Conservation (phyloP, 2,329 filamentous ascomycete species). For the Claviceps pazoutovae region DNA sequence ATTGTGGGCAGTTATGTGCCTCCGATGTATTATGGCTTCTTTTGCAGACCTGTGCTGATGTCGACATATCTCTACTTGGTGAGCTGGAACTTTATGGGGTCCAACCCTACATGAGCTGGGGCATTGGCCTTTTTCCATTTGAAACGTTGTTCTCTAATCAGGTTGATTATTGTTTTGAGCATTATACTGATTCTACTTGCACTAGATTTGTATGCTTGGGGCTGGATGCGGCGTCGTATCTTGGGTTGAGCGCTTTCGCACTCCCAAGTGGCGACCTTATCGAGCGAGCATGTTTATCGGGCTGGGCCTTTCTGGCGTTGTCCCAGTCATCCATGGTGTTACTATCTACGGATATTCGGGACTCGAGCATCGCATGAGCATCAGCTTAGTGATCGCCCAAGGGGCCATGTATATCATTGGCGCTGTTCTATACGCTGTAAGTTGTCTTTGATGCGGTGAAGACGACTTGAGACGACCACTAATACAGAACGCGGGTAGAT, state of each 20-base stretch:
- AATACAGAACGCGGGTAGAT: slow-evolving; percentile 27
- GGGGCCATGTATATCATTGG: slow-evolving; percentile 76
- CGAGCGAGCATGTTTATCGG: slow-evolving; percentile 80
- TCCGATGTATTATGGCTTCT: slow-evolving; percentile 76
- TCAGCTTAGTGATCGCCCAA: slow-evolving; percentile 68
- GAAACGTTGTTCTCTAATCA: no score
- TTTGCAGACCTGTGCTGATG: slow-evolving; percentile 51
- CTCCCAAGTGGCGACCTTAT: slow-evolving; percentile 70
- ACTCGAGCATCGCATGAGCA: slow-evolving; percentile 59
- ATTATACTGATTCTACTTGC: not conserved
- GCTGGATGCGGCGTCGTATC: slow-evolving; percentile 64
- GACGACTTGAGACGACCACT: not conserved
- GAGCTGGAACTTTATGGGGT: slow-evolving; percentile 16
- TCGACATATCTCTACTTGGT: slow-evolving; percentile 64
- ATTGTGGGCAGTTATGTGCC: slow-evolving; percentile 90
- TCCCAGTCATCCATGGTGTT: slow-evolving; percentile 71
- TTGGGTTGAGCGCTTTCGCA: slow-evolving; percentile 70
- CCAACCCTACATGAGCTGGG: no score
- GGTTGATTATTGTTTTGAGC: no score
- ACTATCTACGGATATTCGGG: slow-evolving; percentile 49
- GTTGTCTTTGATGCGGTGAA: slow-evolving; percentile 15
- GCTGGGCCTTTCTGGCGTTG: slow-evolving; percentile 69
- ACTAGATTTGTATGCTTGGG: slow-evolving; percentile 63
- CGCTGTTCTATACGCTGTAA: slow-evolving; percentile 71
- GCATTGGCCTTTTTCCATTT: not conserved